Base-by-base conservation (phyloP, 139 green algal genomes). In the Nannochloris sp. region DNA sequence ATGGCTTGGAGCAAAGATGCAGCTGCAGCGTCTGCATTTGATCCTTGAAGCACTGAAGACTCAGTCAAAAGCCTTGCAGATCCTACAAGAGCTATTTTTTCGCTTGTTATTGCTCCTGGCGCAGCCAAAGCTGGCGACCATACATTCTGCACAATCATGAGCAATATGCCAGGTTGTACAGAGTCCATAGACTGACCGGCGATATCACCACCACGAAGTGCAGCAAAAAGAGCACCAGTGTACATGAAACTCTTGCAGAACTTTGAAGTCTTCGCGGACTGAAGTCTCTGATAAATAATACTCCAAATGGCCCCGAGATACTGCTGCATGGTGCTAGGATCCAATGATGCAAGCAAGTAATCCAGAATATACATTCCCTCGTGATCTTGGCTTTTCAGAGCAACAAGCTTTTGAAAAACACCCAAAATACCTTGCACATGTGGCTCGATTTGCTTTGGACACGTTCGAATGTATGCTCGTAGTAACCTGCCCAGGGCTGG, bases 341-440 rank as follows among this genome's bases (percentile, higher is more conserved):
- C 36, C 17, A 59, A n/a, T 40, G 30, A 28, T 10, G 12, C 26
- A 9, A 37, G 72, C 30, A 98, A 67, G 3, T 81, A 78, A 62
- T 88, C 82, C 20, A 97, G 66, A n/a, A 99, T 82, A 45, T 71
- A 67, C 59, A 97, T 95, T 59, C 86, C 92, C 60, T 97, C 79
- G 49, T 96, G 86, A 73, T 98, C 92, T 37, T 91, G 85, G 20
- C 80, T 71, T 46, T 88, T 88, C 57, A 58, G 79, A 45, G 85
- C 79, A 4, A 96, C 64, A 51, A 98, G 78, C 83, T 96, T 96
- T 78, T 97, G 88, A 61, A 92, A 91, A 23, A 98, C 84, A 20
- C 93, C 93, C 70, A 98, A 79, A 43, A 97, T 70, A 16, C 73
- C 68, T 59, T 84, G 61, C 43, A 98, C 68, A 75, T 91, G 81